A percentile compares a stretch with the other conserved stretches of the same genome.
These are phyloP conservation scores for Abrus precatorius DNA, from an alignment of 306 rosid species.

Conservation along the genomic window DNA sequence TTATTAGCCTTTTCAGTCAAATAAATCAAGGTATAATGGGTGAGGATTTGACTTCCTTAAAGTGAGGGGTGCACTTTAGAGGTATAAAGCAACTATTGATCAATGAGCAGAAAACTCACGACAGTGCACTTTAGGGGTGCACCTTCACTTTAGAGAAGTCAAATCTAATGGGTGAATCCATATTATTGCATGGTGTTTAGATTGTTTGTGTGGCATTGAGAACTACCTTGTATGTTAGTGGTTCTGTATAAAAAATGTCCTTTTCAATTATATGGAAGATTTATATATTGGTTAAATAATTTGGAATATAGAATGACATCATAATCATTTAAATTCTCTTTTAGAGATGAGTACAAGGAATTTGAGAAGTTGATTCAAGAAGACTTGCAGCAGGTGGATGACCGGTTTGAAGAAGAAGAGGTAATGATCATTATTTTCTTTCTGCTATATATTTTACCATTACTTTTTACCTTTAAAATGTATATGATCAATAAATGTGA, in stretches of 20 bases:
- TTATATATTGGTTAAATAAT: conserved; percentile 15
- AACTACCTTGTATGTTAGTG: background rate
- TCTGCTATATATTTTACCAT: conserved; percentile 16
- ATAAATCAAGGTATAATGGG: conserved; percentile 23
- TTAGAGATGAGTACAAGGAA: conserved; percentile 94
- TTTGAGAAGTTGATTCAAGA: conserved; percentile 96
- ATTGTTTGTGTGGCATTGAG: conserved; percentile 26
- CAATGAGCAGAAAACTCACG: background rate
- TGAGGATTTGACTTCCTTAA: background rate
- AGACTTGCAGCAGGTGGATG: conserved; percentile 88
- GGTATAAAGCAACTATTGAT: background rate
- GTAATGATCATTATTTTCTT: conserved; percentile 53
- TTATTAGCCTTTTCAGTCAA: conserved; percentile 9
- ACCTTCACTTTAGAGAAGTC: background rate
- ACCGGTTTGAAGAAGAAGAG: conserved; percentile 98
- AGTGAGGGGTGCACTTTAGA: background rate
- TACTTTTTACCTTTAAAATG: background rate
- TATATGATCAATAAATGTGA: conserved; percentile 22
- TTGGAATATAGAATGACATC: conserved; percentile 37
- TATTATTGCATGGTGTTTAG: conserved; percentile 30
- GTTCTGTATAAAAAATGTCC: conserved; percentile 1
- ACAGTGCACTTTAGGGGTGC: background rate
- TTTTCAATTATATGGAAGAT: conserved; percentile 17
- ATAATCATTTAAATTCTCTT: conserved; percentile 48
- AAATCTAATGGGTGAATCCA: conserved; percentile 7